These are phyloP conservation scores for Aschersonia sp. DNA, from an alignment of 2,329 filamentous ascomycete species.

Conservation along the genomic window DNA sequence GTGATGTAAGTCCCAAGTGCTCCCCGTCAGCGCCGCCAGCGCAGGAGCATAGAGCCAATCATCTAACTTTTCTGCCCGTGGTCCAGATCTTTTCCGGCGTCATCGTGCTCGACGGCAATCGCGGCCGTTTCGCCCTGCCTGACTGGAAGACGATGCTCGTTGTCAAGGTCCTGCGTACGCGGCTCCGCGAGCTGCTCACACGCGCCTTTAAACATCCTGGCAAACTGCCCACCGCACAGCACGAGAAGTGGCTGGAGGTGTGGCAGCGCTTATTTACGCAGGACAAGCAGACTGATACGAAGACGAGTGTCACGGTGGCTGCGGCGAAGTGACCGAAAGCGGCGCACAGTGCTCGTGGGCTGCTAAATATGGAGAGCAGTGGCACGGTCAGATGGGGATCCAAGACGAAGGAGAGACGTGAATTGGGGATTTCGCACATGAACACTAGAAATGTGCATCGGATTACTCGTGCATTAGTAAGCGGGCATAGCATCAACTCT, in stretches of 20 bases:
- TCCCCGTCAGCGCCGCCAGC: background rate
- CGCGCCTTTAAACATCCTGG: slow-evolving; percentile 55
- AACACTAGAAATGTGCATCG: no score
- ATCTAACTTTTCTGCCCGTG: background rate
- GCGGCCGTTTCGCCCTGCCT: slow-evolving; percentile 65
- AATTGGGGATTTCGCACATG: no score
- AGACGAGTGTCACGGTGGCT: slow-evolving; percentile 9
- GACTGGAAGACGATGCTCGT: slow-evolving; percentile 87
- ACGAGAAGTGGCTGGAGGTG: slow-evolving; percentile 59
- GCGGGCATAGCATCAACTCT: no score
- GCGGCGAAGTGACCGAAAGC: slow-evolving; percentile 2
- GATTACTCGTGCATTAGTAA: no score
- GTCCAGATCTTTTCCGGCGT: slow-evolving; percentile 70
- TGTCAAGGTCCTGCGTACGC: slow-evolving; percentile 64
- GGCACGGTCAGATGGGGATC: no score
- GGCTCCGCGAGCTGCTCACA: slow-evolving; percentile 62
- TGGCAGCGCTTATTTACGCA: slow-evolving; percentile 58
- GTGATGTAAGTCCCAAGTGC: slow-evolving; percentile 43
- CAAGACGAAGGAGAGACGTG: no score
- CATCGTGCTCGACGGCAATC: slow-evolving; percentile 73
- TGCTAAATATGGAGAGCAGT: no score
- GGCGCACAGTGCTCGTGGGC: no score
- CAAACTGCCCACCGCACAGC: slow-evolving; percentile 46
- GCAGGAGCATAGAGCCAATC: background rate
- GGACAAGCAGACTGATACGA: slow-evolving; percentile 23